Evolutionary conservation across 139 green algal genomes (phyloP), one percentile per base, ranked within the genome.

Genomic region (Chlorella sorokiniana): DNA sequence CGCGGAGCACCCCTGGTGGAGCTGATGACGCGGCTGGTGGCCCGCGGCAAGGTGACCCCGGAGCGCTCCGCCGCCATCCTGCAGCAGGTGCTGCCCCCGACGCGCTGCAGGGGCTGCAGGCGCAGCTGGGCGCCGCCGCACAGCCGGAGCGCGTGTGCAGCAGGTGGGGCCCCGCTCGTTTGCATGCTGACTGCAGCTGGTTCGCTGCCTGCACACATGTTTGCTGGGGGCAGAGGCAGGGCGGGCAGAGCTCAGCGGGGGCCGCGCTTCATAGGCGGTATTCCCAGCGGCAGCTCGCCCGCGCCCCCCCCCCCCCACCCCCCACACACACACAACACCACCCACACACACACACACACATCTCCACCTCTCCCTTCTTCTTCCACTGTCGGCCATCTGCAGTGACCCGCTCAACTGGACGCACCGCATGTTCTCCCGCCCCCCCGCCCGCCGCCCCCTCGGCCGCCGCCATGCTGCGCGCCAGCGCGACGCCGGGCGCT

Each of bases 31-130:
- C 44, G 45, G 1, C 70, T 77, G 70, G 23, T 77, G 44, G 44
- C 33, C 31, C 45, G 45, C 3, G 70, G 70, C 10, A 38, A 63
- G 10, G n/a, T 77, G 44, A 48, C 4, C 4, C 0, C 70, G 0
- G 70, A 77, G 29, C 41, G 16, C 7, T 41, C 44, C 3, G 70
- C 70, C 7, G 70, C 45, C 44, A 63, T 77, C 45, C 70, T 77
- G 45, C 70, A 54, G 40, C 45, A 38, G 9, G 11, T 77, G 70
- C 70, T 77, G 70, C 44, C 70, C 3, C 44, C 5, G 68, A 52
- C 27, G 41, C 41, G 40, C 68, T 71, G 65, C 65, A 72, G 22
- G 65, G 51, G 37, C 65, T 44, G 14, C 65, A n/a, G 65, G 37
- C 35, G 65, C 65, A 48, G 65, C 65, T 20, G 9, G 29, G 10